Evolutionary conservation across 2,329 filamentous ascomycete genomes (phyloP).

Genomic region (Aureobasidium namibiae): DNA sequence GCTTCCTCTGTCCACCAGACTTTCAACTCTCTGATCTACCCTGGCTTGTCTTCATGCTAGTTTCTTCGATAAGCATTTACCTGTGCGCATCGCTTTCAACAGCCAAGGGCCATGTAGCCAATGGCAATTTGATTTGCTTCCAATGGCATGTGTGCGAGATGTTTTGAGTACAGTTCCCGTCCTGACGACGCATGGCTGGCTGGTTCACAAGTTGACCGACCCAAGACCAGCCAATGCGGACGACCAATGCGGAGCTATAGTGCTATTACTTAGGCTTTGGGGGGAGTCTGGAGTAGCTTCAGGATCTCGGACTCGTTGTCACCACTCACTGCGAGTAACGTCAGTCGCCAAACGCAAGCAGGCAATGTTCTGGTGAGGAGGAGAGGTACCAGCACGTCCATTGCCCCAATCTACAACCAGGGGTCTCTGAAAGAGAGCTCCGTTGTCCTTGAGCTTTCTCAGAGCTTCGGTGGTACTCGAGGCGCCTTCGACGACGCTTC

Average conservation of each 20-base stretch:
- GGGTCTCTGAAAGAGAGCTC: conserved; percentile 62
- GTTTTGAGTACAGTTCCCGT: background rate
- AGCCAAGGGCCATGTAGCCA: background rate
- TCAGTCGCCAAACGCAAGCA: conserved; percentile 10
- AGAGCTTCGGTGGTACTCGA: conserved; percentile 67
- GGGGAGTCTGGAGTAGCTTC: conserved; percentile 2
- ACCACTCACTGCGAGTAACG: conserved; percentile 47
- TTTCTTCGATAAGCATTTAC: too few species aligned
- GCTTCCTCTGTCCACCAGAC: background rate
- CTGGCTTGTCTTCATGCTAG: background rate
- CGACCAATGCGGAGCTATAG: too few species aligned
- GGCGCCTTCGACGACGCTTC: conserved; percentile 67
- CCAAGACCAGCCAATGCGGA: too few species aligned
- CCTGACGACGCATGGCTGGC: background rate
- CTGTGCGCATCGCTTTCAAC: background rate
- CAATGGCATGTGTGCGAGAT: background rate
- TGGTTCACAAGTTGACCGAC: background rate
- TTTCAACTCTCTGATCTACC: conserved; percentile 3
- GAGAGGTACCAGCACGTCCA: conserved; percentile 58
- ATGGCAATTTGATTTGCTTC: background rate
- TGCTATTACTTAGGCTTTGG: background rate
- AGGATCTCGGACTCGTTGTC: conserved; percentile 79
- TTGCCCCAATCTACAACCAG: conserved; percentile 93
- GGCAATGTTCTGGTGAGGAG: background rate
- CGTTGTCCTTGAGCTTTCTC: conserved; percentile 64